Conservation (phyloP, 176 grass and related monocot genomes). For the Carex littledalei region DNA sequence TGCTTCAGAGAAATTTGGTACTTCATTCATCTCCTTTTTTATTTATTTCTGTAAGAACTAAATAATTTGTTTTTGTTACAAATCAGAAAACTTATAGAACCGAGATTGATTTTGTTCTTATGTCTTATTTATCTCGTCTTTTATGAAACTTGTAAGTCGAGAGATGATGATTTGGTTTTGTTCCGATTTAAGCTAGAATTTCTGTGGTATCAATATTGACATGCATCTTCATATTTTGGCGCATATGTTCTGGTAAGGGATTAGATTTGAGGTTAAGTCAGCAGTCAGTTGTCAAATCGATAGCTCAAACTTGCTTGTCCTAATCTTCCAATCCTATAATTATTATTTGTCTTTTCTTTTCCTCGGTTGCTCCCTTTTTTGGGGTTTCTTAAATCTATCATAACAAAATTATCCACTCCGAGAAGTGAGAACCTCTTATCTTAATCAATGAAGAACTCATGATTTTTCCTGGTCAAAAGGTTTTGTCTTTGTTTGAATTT, state of each 20-base stretch:
- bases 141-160: not conserved
- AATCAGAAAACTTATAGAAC: not conserved
- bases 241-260: not conserved
- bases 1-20: constrained; percentile 14
- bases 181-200: constrained; percentile 6
- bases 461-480: not conserved
- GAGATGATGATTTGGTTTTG: not conserved
- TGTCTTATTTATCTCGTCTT: not conserved
- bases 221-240: not conserved
- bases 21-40: not conserved
- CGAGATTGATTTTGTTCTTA: not conserved
- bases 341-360: not conserved
- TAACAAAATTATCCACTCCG: not conserved
- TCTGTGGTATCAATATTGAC: constrained; percentile 1
- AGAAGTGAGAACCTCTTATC: not conserved
- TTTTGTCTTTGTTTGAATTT: not conserved
- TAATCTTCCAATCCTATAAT: not conserved
- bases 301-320: not conserved
- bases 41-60: not conserved
- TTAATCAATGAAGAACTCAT: not conserved
- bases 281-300: constrained; percentile 11
- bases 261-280: constrained; percentile 3
- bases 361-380: not conserved
- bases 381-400: not conserved
- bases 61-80: not conserved